Evolutionary conservation across 2,329 filamentous ascomycete genomes (phyloP), one percentile per base, ranked within the genome.

Genomic region (Myriosclerotinia scirpicola): DNA sequence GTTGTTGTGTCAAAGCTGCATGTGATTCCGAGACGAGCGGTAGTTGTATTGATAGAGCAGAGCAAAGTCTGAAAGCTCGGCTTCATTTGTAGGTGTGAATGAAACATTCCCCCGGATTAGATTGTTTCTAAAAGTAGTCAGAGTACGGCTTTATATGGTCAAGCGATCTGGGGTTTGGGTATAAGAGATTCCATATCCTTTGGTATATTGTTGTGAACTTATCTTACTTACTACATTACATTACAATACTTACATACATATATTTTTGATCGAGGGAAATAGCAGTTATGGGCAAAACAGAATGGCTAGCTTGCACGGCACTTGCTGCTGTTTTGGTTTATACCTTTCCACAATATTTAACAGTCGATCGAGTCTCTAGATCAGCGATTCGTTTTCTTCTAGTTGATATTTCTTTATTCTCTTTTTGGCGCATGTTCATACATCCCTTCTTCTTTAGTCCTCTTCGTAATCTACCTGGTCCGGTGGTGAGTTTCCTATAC

Each of bases 391-490:
- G 64, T 30, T 65, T 65, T 20, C 34, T 65, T 34, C 5, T 65
- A 7, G 5, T 61, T 34, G 55, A 65, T 38, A 12, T 61, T 44
- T 40, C 22, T 12, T 26, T 65, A 0, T 65, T 60, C 7, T 40
- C 40, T 12, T 52, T 65, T 12, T 65, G 64, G 64, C 42, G 64
- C 9, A 61, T 59, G 42, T 60, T 50, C 22, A 30, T 70, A n/a
- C 67, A 69, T 53, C 67, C 68, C 5, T 54, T 54, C 12, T 69
- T 67, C 17, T 65, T 70, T 48, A 70, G 68, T 64, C 68, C 68
- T 59, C 60, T 69, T 15, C 64, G 68, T n/a, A 30, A 69, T 30
- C 22, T 69, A 30, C 60, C 67, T 12, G 52, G 55, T 42, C 64
- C 68, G 42, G 53, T 55, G 52, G 68, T 70, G 54, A 60, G 67